Conservation (phyloP, 768 basidiomycete species). For the Amanita jacksonii region DNA sequence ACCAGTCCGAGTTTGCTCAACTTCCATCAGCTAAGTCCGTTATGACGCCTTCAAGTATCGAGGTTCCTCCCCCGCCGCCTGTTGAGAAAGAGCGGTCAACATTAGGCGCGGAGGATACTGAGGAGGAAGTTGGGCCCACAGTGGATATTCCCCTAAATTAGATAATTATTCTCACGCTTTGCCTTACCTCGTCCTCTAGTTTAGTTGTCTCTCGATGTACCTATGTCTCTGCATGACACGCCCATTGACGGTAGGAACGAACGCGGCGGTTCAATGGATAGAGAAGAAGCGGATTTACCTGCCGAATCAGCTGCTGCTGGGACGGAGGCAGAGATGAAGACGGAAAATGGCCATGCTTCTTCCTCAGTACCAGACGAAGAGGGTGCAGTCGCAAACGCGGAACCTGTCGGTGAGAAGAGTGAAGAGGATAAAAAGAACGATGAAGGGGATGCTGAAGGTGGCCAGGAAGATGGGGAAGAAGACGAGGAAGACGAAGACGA, state of each 20-base stretch:
- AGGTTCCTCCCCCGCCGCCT: slow-evolving; percentile 74
- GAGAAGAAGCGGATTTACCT: not conserved
- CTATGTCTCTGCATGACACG: slow-evolving; percentile 1
- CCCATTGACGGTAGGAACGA: not conserved
- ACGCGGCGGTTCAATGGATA: not conserved
- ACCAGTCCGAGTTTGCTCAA: slow-evolving; percentile 7
- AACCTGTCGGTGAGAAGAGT: slow-evolving; percentile 11
- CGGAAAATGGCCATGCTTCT: slow-evolving; percentile 1
- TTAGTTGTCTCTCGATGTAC: slow-evolving; percentile 4
- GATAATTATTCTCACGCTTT: slow-evolving; percentile 1
- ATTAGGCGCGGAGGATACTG: slow-evolving; percentile 40
- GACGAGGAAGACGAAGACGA: slow-evolving; percentile 75
- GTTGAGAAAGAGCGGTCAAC: slow-evolving; percentile 56
- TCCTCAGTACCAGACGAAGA: not conserved
- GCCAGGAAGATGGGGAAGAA: slow-evolving; percentile 20
- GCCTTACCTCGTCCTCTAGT: not conserved
- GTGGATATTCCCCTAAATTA: slow-evolving; percentile 57
- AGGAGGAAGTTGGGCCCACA: slow-evolving; percentile 74
- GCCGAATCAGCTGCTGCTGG: not conserved
- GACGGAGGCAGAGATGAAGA: not conserved
- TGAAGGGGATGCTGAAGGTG: slow-evolving; percentile 1
- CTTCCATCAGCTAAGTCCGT: slow-evolving; percentile 16
- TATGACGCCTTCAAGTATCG: slow-evolving; percentile 53
- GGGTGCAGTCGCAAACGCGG: not conserved
- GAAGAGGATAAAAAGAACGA: slow-evolving; percentile 9